Percentiles rank a stretch among this genome's conserved stretches.
Evolutionary conservation across 352 stramenopile species (phyloP).

Genomic region (Hyaloperonospora brassicae): DNA sequence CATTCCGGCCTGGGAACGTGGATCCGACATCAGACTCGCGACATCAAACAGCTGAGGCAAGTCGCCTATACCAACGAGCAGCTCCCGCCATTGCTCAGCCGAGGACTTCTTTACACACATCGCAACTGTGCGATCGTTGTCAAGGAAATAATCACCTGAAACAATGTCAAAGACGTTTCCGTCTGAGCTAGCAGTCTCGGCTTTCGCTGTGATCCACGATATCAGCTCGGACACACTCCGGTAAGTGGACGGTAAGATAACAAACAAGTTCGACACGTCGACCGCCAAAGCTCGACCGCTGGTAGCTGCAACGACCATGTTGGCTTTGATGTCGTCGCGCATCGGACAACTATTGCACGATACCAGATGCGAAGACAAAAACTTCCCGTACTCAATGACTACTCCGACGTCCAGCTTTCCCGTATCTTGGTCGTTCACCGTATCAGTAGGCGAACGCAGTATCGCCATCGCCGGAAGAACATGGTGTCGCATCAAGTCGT

Average conservation of each 20-base stretch:
- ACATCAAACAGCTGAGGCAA: conserved; percentile 35
- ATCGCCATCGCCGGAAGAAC: conserved; percentile 41
- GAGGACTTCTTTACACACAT: background rate
- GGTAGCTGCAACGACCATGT: conserved; percentile 28
- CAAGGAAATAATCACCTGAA: conserved; percentile 15
- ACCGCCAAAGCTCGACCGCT: conserved; percentile 6
- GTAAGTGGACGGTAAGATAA: conserved; percentile 21
- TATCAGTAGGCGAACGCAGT: conserved; percentile 3
- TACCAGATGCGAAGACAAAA: conserved; percentile 30
- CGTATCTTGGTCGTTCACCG: background rate
- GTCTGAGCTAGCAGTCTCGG: conserved; percentile 3
- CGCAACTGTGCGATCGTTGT: background rate
- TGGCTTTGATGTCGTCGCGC: conserved; percentile 19
- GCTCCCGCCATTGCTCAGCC: conserved; percentile 22
- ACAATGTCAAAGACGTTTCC: conserved; percentile 10
- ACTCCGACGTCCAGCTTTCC: conserved; percentile 3
- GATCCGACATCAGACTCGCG: conserved; percentile 9
- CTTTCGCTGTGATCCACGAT: conserved; percentile 21
- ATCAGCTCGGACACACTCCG: conserved; percentile 22
- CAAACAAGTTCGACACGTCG: conserved; percentile 18
- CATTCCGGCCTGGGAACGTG: conserved; percentile 18
- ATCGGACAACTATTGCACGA: conserved; percentile 29
- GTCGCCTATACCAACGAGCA: conserved; percentile 39
- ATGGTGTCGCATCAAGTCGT: conserved; percentile 62
- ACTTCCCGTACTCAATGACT: conserved; percentile 26